Conservation (phyloP, 208 protist genomes). For the Acanthamoeba healyi region DNA sequence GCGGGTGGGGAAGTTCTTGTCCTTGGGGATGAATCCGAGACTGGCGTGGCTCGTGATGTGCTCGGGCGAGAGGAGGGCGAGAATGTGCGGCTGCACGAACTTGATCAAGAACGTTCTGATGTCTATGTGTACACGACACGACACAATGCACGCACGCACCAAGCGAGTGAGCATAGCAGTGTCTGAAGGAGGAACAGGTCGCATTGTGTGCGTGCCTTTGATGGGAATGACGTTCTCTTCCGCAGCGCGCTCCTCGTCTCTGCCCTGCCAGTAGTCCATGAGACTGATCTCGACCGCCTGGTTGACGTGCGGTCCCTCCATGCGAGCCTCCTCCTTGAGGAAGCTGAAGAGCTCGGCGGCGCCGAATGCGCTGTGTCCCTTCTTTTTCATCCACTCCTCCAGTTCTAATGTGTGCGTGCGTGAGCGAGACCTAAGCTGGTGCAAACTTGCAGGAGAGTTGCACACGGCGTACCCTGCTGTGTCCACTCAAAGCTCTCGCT, state of each 20-base stretch:
- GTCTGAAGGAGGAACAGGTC: too few relatives aligned
- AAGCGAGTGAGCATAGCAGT: too few relatives aligned
- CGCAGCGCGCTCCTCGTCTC: not conserved
- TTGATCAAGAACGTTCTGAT: not conserved
- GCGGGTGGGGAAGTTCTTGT: conserved; percentile 60
- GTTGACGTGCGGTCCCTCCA: not conserved
- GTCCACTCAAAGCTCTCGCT: conserved; percentile 54
- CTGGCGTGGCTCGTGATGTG: not conserved
- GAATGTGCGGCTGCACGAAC: not conserved
- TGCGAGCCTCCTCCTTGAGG: conserved; percentile 17
- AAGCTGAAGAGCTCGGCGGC: too few relatives aligned
- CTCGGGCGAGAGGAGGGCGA: not conserved
- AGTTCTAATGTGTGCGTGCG: too few relatives aligned
- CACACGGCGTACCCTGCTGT: not conserved
- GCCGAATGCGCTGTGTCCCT: too few relatives aligned
- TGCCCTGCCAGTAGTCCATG: not conserved
- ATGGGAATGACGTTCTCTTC: not conserved
- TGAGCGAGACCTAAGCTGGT: not conserved
- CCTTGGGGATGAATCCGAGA: conserved; percentile 43
- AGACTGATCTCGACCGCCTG: not conserved
- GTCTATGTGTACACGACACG: too few relatives aligned
- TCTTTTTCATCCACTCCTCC: too few relatives aligned
- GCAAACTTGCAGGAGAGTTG: too few relatives aligned
- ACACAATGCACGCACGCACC: too few relatives aligned
- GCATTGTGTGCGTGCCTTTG: too few relatives aligned